These are phyloP conservation scores for Linaria vulgaris DNA, from an alignment of 257 asterid species.

Conservation along the genomic window DNA sequence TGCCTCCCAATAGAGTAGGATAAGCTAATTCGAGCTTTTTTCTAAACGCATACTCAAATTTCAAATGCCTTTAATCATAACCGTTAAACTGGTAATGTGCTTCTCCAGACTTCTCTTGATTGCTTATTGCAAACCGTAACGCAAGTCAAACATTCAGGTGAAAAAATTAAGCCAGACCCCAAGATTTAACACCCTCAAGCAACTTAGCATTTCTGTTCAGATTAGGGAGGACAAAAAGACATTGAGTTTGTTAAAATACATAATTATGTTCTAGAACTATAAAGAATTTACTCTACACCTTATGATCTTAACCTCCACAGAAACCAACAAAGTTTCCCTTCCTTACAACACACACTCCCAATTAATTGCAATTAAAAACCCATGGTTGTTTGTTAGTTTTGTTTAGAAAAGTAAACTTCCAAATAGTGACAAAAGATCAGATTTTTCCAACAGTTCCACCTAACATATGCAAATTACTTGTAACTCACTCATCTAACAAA, in stretches of 20 bases:
- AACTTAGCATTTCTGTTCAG: too few relatives aligned
- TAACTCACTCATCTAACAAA: constrained; percentile 17
- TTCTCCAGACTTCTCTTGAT: background rate
- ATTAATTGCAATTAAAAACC: too few relatives aligned
- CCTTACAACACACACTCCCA: background rate
- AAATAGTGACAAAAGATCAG: constrained; percentile 22
- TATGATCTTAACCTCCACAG: background rate
- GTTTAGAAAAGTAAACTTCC: too few relatives aligned
- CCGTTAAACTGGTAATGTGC: background rate
- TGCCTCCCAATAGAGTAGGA: background rate
- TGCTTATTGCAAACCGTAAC: background rate
- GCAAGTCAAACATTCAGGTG: background rate
- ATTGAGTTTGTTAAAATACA: constrained; percentile 7
- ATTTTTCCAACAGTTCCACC: constrained; percentile 17
- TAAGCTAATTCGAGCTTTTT: background rate
- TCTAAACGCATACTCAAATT: constrained; percentile 8
- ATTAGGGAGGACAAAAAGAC: background rate
- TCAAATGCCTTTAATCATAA: too few relatives aligned
- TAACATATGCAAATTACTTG: constrained; percentile 16
- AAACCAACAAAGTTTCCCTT: background rate
- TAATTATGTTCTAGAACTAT: background rate
- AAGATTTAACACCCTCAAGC: background rate
- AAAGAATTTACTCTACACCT: background rate
- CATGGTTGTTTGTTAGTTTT: too few relatives aligned
- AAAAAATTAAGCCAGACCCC: background rate